Base-by-base conservation (phyloP, 23 red algal genomes). In the Rhodosorus marinus region DNA sequence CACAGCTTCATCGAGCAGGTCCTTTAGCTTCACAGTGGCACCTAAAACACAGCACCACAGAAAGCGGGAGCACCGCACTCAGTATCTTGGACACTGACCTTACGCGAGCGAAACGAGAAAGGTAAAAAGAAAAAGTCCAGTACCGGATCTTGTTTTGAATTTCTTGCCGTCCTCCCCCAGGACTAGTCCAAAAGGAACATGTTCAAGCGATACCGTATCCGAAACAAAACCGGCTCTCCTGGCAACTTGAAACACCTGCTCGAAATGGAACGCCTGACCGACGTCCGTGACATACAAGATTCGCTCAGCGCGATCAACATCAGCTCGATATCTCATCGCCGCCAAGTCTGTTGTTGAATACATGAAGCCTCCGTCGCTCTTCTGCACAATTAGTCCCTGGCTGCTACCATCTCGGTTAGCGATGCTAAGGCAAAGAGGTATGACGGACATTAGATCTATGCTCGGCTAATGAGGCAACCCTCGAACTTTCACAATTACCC, bases 281-380 rank as follows among this genome's bases (percentile, higher is more conserved):
- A 81, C 73, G 46, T 98, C 90, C 17, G 90, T 98, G 25, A 98
- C 81, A 53, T 98, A 98, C 28, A 98, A 49, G 15, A 98, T 72
- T 7, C 90, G 77, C 20, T 84, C 62, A 11, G 90, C 78, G n/a
- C 66, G 29, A 47, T 98, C 90, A 31, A 69, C 79, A 8, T 26
- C 49, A 14, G 74, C 68, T 15, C 90, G 79, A 51, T 98, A 85
- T 35, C 66, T 52, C 14, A 98, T 78, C 19, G 90, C 90, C 33
- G 90, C 90, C 56, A 98, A 45, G 64, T 98, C 90, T 20, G 90
- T 98, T 0, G 90, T 98, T 31, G 90, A 68, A 48, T 98, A 98
- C 33, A 81, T 78, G 56, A 72, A 98, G 8, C 90, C 90, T 0
- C 90, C 90, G 43, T 98, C 79, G 24, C 70, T 62, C 34, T 98